Percentiles rank a stretch among this genome's conserved stretches.
phyloP scores from a whole-genome alignment of 192 early-diverging fungal species.

The Backusella macrospora region DNA sequence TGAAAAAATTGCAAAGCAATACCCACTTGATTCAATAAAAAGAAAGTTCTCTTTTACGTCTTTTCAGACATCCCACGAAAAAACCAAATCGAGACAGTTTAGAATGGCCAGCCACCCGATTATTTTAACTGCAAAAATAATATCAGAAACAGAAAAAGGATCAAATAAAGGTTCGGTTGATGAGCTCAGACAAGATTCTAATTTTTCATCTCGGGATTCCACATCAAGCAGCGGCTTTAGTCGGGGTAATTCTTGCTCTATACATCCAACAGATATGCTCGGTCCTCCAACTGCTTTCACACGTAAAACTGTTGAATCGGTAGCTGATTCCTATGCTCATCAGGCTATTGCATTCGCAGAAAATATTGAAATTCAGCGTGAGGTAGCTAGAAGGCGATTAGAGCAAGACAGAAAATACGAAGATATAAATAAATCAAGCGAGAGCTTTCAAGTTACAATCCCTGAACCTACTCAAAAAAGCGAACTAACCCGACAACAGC shows the following conservation, averaged over 20 bases:
- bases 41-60: constrained; percentile 19
- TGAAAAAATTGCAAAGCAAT: background rate
- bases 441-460: constrained; percentile 19
- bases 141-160: background rate
- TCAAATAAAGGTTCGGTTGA: constrained; percentile 1
- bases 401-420: constrained; percentile 28
- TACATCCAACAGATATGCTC: constrained; percentile 2
- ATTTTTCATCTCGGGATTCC: background rate
- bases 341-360: constrained; percentile 40
- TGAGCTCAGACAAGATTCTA: background rate
- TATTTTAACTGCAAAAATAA: background rate
- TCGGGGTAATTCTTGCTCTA: background rate
- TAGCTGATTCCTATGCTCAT: background rate
- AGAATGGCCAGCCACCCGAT: background rate
- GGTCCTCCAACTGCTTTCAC: background rate
- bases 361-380: constrained; percentile 31
- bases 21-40: background rate
- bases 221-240: background rate
- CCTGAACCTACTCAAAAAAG: constrained; percentile 33
- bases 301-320: background rate
- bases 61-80: background rate
- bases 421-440: constrained; percentile 9
- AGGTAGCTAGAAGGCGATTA: constrained; percentile 28
- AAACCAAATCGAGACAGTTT: background rate
- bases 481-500: constrained; percentile 38